These are phyloP conservation scores for Zychaea mexicana DNA, from an alignment of 371 early-diverging fungal genomes.

Conservation along the genomic window DNA sequence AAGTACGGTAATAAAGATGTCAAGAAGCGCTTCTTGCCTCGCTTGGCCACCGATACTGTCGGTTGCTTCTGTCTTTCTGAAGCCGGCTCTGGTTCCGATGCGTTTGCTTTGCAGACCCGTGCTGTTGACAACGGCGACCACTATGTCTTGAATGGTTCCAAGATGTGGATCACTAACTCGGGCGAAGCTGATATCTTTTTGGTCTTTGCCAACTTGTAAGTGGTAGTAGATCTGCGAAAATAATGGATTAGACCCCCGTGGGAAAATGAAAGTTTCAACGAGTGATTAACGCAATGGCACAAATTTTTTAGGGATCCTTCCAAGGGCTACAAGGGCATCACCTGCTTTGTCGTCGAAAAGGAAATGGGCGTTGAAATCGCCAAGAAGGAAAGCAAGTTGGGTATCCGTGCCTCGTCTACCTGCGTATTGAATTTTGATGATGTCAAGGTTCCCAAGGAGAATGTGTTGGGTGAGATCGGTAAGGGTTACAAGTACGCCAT, in stretches of 20 bases:
- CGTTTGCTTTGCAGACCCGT: conserved; percentile 93
- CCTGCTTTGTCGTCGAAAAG: conserved; percentile 96
- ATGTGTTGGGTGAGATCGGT: conserved; percentile 92
- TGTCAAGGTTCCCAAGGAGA: conserved; percentile 84
- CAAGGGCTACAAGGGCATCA: conserved; percentile 98
- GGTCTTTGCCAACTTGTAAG: conserved; percentile 93
- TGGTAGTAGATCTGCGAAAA: too few species aligned
- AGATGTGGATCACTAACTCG: conserved; percentile 94
- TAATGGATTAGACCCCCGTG: too few species aligned
- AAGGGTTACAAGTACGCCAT: conserved; percentile 99
- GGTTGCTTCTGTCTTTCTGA: conserved; percentile 97
- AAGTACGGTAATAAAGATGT: conserved; percentile 78
- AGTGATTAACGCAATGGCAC: too few species aligned
- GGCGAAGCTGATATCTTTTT: conserved; percentile 94
- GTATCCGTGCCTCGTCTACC: conserved; percentile 96
- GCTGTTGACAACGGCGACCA: conserved; percentile 91
- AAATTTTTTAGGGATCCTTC: conserved; percentile 80
- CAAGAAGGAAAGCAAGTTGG: conserved; percentile 98
- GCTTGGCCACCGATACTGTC: conserved; percentile 79
- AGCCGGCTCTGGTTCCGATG: conserved; percentile 93
- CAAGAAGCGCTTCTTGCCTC: conserved; percentile 85
- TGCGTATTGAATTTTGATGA: conserved; percentile 95
- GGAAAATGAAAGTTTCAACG: too few species aligned
- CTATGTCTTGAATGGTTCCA: conserved; percentile 89
- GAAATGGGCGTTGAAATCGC: conserved; percentile 92